A percentile compares a stretch with the other conserved stretches of the same genome.
These are phyloP conservation scores for Ostreobium quekettii DNA, from an alignment of 139 green algal genomes.

Conservation along the genomic window DNA sequence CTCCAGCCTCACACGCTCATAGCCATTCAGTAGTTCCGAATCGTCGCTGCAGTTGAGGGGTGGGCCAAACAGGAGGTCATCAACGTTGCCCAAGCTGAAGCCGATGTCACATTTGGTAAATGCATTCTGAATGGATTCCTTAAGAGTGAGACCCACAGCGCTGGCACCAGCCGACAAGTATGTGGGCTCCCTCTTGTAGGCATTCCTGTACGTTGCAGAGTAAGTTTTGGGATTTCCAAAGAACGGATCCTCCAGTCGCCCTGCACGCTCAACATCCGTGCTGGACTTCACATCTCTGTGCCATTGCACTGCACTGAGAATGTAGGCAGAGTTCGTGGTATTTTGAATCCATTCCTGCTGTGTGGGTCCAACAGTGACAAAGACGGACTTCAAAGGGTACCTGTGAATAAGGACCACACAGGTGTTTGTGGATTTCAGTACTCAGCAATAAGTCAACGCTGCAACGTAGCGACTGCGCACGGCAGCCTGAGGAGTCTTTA, in stretches of 20 bases:
- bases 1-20: neutral
- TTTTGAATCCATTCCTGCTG: slow-evolving; percentile 1
- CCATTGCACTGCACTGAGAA: slow-evolving; percentile 14
- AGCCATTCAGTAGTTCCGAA: neutral
- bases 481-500: too few relatives aligned
- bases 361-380: slow-evolving; percentile 5
- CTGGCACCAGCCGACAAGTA: neutral
- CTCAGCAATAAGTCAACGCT: too few relatives aligned
- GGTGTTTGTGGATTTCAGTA: too few relatives aligned
- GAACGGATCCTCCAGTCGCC: slow-evolving; percentile 1
- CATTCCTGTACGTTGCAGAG: neutral
- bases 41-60: neutral
- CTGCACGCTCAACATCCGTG: too few relatives aligned
- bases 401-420: neutral
- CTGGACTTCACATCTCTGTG: neutral
- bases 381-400: slow-evolving; percentile 12
- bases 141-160: neutral
- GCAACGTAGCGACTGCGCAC: too few relatives aligned
- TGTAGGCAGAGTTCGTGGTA: neutral
- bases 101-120: neutral
- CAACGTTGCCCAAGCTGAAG: neutral
- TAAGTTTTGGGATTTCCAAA: neutral
- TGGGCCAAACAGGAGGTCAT: neutral
- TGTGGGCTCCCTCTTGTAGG: neutral
- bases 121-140: neutral